Evolutionary conservation across 257 asterid genomes (phyloP), one percentile per base, ranked within the genome.

Genomic region (Solanum microdontum): DNA sequence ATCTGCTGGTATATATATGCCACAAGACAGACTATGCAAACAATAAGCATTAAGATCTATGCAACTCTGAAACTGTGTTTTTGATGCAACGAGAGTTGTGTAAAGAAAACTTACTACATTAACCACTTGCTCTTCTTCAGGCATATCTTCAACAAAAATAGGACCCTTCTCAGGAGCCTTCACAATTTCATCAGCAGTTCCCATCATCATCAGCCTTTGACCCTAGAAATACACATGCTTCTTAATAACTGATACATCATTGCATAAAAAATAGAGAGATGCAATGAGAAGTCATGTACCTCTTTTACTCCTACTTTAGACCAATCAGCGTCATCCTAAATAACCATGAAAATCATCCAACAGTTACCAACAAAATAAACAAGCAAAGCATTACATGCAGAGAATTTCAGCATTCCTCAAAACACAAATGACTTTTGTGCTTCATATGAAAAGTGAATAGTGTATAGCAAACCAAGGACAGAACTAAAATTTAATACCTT

Each of bases 161-260:
- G 97, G 97, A n/a, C 96, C 95, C 87, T 96, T 95, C 89, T 97
- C 99, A 32, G 99, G 99, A 86, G 99, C 99, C 94, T 96, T 97
- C 43, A 97, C 94, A 77, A 97, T 92, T 92, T 96, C 99, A 90
- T 94, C 99, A 23, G 98, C 99, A 58, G 98, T 97, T 90, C 99
- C 99, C 99, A 96, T 97, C 99, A 97, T 97, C 99, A 97, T 97
- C 88, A 97, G 91, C 86, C 96, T 95, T 93, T 97, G 99, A 87
- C 99, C 99, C 99, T 97, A 89, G 83, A 88, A 68, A 87, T 89
- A 80, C 32, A 40, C 60, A 40, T 36, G 84, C 80, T 40, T 70
- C 19, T 68, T 75, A 75, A 70, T 39, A 68, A 68, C 86, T 86
- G 62, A 23, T 11, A 40, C 70, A 60, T 89, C 48, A 82, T n/a